Base-by-base conservation (phyloP, 495 filamentous ascomycete species). In the Aspergillus biplanus region DNA sequence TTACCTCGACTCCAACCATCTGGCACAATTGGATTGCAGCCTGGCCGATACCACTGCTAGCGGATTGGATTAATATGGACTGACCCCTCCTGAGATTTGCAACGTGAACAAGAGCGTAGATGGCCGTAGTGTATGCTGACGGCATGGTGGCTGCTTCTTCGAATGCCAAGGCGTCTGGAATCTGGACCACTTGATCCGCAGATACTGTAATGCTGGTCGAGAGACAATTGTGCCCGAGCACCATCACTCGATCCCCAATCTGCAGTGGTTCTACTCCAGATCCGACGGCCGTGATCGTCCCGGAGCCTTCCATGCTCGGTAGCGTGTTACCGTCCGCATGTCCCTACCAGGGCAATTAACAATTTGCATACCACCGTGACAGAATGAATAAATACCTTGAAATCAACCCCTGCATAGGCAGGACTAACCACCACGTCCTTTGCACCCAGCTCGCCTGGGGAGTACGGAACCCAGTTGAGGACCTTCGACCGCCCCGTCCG, bases 1-100 rank as follows among this genome's bases (percentile, higher is more conserved):
- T 83, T 46, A 62, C 34, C 13, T 66, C 33, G 6, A 60, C 65
- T 1, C 64, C 64, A 31, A 60, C 15, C 21, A 58, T 33, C 4
- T 48, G 58, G 52, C 48, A 58, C 13, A 63, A 13, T 55, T 63
- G 52, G 27, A 65, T 66, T 0, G 63, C 52, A 35, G 63, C 67
- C 3, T 58, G 35, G 3, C 71, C 69, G 2, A 70, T 56, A 1
- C 67, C 64, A 5, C 69, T 33, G 21, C 4, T 33, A 1, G 16
- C 50, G 32, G 15, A 16, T 31, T 53, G 18, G 5, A 53, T 33
- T 0, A 53, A 15, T 5, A 53, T 31, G 1, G 16, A 31, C 31
- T 53, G 50, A 6, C n/a, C n/a, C 32, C 32, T 33, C 39, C 27
- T 33, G 13, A 39, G 11, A 44, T 9, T 44, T 11, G 39, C 7